phyloP scores from a whole-genome alignment of 169 alveolate genomes.

The Perkinsus marinus region DNA sequence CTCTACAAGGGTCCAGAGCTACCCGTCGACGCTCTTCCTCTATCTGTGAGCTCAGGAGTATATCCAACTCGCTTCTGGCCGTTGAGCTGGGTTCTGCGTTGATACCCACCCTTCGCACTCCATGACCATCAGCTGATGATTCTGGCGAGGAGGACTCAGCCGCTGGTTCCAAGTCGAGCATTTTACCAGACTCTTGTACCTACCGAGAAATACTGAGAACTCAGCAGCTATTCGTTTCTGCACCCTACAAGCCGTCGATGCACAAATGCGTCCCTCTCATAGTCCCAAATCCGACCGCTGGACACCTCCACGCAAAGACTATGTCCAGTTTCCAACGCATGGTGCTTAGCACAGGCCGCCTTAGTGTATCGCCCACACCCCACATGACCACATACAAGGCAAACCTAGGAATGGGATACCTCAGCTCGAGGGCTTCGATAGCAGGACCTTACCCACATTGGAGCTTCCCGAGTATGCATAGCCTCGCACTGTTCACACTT shows the following conservation, averaged over 20 bases:
- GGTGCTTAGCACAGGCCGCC: conserved; percentile 46
- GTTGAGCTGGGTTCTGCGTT: background rate
- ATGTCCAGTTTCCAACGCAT: conserved; percentile 37
- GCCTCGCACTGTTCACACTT: conserved; percentile 13
- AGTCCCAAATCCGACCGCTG: conserved; percentile 53
- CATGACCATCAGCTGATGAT: background rate
- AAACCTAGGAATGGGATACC: conserved; percentile 23
- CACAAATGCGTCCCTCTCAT: conserved; percentile 48
- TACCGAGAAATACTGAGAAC: background rate
- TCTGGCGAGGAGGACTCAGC: background rate
- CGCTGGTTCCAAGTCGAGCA: background rate
- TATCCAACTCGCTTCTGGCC: background rate
- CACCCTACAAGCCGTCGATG: conserved; percentile 26
- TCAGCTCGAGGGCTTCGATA: too few species aligned
- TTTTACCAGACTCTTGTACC: background rate
- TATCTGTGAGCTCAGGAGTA: background rate
- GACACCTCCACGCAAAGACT: conserved; percentile 42
- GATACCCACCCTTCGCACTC: background rate
- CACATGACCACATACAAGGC: conserved; percentile 50
- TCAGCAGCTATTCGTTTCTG: background rate
- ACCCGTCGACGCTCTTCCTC: background rate
- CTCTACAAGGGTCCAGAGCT: background rate
- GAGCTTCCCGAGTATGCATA: conserved; percentile 31
- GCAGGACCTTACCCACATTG: conserved; percentile 20
- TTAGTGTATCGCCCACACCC: conserved; percentile 52